Conservation (phyloP, 192 early-diverging fungal genomes). For the Haplosporangium gracile region DNA sequence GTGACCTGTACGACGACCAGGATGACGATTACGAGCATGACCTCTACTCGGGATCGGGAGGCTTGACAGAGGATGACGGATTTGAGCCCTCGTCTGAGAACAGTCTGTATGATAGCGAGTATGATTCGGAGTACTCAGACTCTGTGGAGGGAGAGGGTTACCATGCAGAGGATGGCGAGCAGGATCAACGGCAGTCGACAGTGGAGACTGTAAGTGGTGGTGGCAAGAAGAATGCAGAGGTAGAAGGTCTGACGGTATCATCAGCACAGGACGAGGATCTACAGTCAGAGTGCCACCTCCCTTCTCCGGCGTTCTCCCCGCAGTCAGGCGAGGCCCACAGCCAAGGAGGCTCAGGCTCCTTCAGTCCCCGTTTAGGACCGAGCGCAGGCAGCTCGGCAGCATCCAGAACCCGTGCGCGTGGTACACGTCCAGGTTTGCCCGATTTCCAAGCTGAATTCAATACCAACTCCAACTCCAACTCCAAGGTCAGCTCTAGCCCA, state of each 20-base stretch:
- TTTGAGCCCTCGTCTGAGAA: conserved; percentile 22
- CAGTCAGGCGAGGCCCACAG: not conserved
- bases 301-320: conserved; percentile 31
- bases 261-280: not conserved
- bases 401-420: not conserved
- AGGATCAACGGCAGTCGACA: not conserved
- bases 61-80: conserved; percentile 2
- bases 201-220: not conserved
- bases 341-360: not conserved
- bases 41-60: not conserved
- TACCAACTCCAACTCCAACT: not conserved
- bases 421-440: not conserved
- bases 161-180: not conserved
- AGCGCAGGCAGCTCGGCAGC: conserved; percentile 5
- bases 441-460: not conserved
- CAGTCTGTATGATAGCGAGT: conserved; percentile 14
- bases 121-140: conserved; percentile 17
- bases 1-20: not conserved
- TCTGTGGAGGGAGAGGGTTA: conserved; percentile 10
- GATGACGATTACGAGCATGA: conserved; percentile 1
- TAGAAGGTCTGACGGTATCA: not conserved
- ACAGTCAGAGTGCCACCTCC: not conserved
- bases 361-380: not conserved
- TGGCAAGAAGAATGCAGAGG: not conserved
- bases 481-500: not conserved